Evolutionary conservation across 495 filamentous ascomycete species (phyloP), one percentile per base, ranked within the genome.

Genomic region (Tetracladium marchalianum): DNA sequence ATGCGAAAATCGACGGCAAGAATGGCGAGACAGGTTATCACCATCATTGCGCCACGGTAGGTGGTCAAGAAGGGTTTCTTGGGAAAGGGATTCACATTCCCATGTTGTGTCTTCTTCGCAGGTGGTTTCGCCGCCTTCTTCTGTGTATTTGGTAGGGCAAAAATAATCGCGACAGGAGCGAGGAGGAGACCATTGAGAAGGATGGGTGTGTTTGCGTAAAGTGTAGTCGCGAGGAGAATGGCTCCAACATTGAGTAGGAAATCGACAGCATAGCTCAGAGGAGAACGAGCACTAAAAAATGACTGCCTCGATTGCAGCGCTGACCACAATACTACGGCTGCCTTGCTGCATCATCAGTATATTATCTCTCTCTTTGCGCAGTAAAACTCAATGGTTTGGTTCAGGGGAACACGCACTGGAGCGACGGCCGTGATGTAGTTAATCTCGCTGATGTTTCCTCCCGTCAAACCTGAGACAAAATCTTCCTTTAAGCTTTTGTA

Each of bases 1-100:
- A 93, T 66, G 15, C 70, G 77, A 58, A 99, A 99, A 65, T 99
- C 92, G 16, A 99, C 92, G 9, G 93, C 92, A n/a, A 99, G 75
- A 51, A 99, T 97, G 40, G 87, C 86, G 19, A 89, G 62, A 56
- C 88, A 94, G 16, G 93, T 99, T 31, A 87, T 70, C n/a, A 95
- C 72, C 71, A 99, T 77, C 89, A 99, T 95, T 24, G 76, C 73
- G 1, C 84, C 87, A 32, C 92, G 80, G 55, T 97, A 97, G 16
- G 77, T 84, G 0, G 92, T 96, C 48, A 99, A 64, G 65, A 95
- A 97, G 0, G 90, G 85, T 62, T 90, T 90, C 35, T 81, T 77
- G 0, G 93, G 87, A 11, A 95, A 65, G 10, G 71, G 64, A 42
- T 77, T 69, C 2, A 66, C 58, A 8, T 58, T 47, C 13, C 57